These are phyloP conservation scores for Eucommia ulmoides DNA, from an alignment of 257 asterid species.

Conservation along the genomic window DNA sequence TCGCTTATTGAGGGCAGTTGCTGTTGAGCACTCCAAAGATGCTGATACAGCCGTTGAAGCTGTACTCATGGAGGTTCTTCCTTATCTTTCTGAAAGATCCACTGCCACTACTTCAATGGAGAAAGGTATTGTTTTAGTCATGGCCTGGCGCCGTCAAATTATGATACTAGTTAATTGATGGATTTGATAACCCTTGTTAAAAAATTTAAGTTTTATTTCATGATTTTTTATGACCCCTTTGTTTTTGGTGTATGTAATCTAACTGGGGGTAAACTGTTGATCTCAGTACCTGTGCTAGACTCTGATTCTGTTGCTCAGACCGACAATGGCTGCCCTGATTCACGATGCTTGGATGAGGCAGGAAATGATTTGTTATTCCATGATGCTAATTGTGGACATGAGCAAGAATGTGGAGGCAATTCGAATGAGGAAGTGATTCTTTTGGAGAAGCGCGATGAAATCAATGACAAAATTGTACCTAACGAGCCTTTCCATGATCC, in stretches of 20 bases:
- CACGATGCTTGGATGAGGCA: neutral
- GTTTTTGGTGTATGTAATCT: too few relatives aligned
- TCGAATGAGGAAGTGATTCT: neutral
- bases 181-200: too few relatives aligned
- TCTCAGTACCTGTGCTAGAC: neutral
- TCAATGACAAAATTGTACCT: too few relatives aligned
- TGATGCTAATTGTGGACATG: neutral
- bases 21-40: neutral
- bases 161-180: too few relatives aligned
- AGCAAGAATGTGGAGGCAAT: neutral
- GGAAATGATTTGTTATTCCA: neutral
- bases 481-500: too few relatives aligned
- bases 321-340: neutral
- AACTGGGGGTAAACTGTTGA: too few relatives aligned
- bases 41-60: neutral
- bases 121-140: too few relatives aligned
- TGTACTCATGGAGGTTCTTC: neutral
- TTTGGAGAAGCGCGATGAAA: neutral
- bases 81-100: neutral
- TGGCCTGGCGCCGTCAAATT: too few relatives aligned
- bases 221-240: too few relatives aligned
- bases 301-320: neutral
- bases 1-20: neutral
- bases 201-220: too few relatives aligned
- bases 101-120: neutral